Base-by-base conservation (phyloP, 2,329 filamentous ascomycete species). In the Huntiella decipiens region DNA sequence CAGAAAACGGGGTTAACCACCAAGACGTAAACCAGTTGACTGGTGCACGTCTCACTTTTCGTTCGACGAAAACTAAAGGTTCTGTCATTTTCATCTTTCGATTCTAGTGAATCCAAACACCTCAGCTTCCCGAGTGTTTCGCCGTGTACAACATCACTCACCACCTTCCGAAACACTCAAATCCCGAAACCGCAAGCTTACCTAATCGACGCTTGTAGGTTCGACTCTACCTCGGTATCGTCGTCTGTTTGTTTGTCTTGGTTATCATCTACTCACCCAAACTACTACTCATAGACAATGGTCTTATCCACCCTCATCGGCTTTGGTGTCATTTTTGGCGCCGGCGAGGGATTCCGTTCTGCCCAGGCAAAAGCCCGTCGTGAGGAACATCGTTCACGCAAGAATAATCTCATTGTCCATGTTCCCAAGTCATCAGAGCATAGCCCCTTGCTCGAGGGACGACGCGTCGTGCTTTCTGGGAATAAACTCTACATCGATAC, bases 311-410 rank as follows among this genome's bases (percentile, higher is more conserved):
- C 64, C 31, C 56, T 64, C 33, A 53, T 63, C 42, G 61, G 61
- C 38, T 62, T 65, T 47, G 60, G 60, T 36, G 61, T 65, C 16
- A 64, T 67, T 47, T 59, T 65, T 48, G 66, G 65, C 49, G 60
- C 64, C 0, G 61, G 64, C 15, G 66, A 69, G 53, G 65, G 63
- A 12, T 66, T 69, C 48, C 58, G 64, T 38, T 61, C 65, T 34
- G 64, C 64, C 6, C 66, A 68, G 53, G 58, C 61, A n/a, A 65
- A 64, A 51, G 57, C 60, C 3, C 63, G 61, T 37, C 60, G 60
- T 38, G 64, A 68, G 51, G 66, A 68, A 48, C 66, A 68, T 51
- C 61, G 66, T 44, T 62, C 59, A 50, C 59, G 65, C 43, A 66
- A 66, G 50, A 66, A 66, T 51, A 67, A 68, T 46, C 59, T 69